These are phyloP conservation scores for Candida orba DNA, from an alignment of 805 yeast genomes.

Conservation along the genomic window DNA sequence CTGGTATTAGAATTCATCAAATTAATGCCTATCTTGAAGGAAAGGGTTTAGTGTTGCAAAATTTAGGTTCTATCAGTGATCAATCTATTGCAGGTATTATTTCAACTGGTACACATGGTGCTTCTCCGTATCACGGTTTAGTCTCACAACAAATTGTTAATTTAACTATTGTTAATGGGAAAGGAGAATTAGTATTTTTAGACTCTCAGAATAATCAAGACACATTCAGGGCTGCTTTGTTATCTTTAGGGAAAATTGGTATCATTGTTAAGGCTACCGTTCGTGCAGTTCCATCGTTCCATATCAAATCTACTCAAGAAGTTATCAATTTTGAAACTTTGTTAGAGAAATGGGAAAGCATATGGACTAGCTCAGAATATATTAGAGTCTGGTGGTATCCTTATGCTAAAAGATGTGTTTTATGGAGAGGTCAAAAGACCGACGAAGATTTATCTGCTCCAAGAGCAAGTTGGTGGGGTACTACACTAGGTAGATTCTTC, in stretches of 20 bases:
- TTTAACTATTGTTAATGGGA: constrained; percentile 64
- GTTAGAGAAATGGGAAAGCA: constrained; percentile 60
- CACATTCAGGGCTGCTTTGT: constrained; percentile 71
- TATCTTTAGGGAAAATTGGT: constrained; percentile 90
- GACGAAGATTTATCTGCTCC: constrained; percentile 56
- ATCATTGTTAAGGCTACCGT: constrained; percentile 79
- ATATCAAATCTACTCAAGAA: constrained; percentile 74
- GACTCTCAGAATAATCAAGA: constrained; percentile 53
- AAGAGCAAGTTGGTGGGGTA: constrained; percentile 79
- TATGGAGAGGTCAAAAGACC: constrained; percentile 87
- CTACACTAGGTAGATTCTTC: constrained; percentile 65
- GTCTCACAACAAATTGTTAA: constrained; percentile 83
- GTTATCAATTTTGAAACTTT: constrained; percentile 72
- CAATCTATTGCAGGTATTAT: constrained; percentile 95
- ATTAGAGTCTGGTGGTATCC: constrained; percentile 98
- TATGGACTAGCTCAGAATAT: constrained; percentile 89
- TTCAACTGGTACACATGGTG: constrained; percentile 95
- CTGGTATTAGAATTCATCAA: constrained; percentile 76
- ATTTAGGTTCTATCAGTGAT: constrained; percentile 87
- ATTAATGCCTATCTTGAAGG: constrained; percentile 59
- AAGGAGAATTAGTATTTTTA: constrained; percentile 55
- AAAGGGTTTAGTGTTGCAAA: constrained; percentile 75
- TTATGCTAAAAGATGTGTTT: constrained; percentile 72
- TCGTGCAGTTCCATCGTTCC: constrained; percentile 78
- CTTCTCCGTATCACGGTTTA: constrained; percentile 87